A percentile compares a stretch with the other conserved stretches of the same genome.
Evolutionary conservation across 139 green algal genomes (phyloP).

Genomic region (Volvox africanus): DNA sequence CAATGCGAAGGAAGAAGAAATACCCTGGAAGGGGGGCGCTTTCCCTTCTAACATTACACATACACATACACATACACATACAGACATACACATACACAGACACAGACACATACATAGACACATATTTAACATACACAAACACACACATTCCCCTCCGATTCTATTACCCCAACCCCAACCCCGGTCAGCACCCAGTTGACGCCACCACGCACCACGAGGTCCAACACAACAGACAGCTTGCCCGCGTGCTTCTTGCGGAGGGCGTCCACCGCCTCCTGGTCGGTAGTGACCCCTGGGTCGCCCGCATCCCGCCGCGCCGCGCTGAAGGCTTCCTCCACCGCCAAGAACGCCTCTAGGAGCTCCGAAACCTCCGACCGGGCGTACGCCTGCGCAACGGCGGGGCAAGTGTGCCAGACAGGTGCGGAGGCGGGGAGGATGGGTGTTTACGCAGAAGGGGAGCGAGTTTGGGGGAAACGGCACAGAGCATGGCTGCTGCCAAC

Average conservation of each 20-base stretch:
- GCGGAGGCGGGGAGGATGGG: too few relatives aligned
- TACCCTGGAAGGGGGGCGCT: too few relatives aligned
- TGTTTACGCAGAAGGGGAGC: too few relatives aligned
- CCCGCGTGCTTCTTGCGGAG: constrained; percentile 74
- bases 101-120: too few relatives aligned
- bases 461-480: too few relatives aligned
- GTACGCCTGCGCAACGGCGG: background rate
- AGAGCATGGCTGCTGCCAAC: too few relatives aligned
- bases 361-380: constrained; percentile 60
- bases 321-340: constrained; percentile 82
- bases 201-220: constrained; percentile 73
- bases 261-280: constrained; percentile 92
- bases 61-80: too few relatives aligned
- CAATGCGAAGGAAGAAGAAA: too few relatives aligned
- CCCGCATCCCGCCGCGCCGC: constrained; percentile 1
- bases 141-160: background rate
- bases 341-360: constrained; percentile 87
- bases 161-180: background rate
- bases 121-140: background rate
- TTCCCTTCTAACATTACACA: too few relatives aligned
- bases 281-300: constrained; percentile 66
- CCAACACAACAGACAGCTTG: constrained; percentile 77
- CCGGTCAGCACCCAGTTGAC: background rate
- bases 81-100: too few relatives aligned
- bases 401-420: too few relatives aligned